Percentiles rank a stretch among this genome's conserved stretches.
Conservation (phyloP, 768 basidiomycete species). For the Boletus pseudopeckii region DNA sequence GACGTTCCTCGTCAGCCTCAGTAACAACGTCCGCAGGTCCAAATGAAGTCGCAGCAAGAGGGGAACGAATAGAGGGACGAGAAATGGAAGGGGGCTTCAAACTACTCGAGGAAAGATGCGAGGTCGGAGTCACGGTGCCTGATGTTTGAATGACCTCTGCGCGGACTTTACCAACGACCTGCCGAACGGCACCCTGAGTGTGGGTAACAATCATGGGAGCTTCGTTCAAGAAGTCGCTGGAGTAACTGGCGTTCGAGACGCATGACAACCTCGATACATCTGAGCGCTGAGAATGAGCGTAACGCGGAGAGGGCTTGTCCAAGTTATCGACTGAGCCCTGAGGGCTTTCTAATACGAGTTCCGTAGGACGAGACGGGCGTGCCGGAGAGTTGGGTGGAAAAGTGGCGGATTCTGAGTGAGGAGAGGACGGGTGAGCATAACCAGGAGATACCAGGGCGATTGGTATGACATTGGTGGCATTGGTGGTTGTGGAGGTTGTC, state of each 20-base stretch:
- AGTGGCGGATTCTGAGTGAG: conserved; percentile 30
- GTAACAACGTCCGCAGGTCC: conserved; percentile 61
- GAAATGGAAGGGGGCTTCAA: conserved; percentile 40
- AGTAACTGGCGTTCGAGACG: conserved; percentile 70
- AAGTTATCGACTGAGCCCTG: conserved; percentile 55
- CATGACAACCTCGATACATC: conserved; percentile 62
- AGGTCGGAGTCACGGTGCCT: conserved; percentile 33
- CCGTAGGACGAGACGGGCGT: conserved; percentile 57
- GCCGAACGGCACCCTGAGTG: conserved; percentile 56
- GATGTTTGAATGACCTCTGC: conserved; percentile 73
- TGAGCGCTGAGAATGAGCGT: conserved; percentile 51
- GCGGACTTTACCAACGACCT: conserved; percentile 73
- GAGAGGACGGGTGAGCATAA: conserved; percentile 34
- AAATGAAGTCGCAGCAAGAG: conserved; percentile 68
- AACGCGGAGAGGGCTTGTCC: conserved; percentile 32
- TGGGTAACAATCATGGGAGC: conserved; percentile 80
- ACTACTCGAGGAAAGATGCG: conserved; percentile 33
- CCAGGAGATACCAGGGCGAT: conserved; percentile 75
- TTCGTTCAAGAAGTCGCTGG: conserved; percentile 78
- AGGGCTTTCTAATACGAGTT: conserved; percentile 60
- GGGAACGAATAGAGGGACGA: conserved; percentile 55
- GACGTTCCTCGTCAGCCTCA: conserved; percentile 40
- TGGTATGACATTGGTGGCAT: conserved; percentile 82
- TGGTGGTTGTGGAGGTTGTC: conserved; percentile 67
- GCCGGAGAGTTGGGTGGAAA: conserved; percentile 38